Evolutionary conservation across 2,329 filamentous ascomycete species (phyloP).

Genomic region (Apiospora pterosperma): DNA sequence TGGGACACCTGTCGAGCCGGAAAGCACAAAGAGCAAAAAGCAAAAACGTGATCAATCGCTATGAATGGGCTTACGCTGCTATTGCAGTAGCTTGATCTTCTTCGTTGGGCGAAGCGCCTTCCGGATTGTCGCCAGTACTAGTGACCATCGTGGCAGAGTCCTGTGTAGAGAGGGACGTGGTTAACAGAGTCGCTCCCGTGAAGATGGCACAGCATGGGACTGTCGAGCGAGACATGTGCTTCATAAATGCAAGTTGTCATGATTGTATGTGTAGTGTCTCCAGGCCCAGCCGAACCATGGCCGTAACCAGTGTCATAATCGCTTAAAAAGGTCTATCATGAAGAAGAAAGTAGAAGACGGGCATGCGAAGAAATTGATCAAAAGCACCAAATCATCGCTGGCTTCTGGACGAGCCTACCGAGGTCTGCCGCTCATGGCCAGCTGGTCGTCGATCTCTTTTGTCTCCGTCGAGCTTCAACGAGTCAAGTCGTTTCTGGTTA

Average conservation of each 20-base stretch:
- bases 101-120: not conserved
- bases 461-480: conserved; percentile 81
- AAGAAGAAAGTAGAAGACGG: conserved; percentile 17
- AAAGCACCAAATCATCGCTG: conserved; percentile 38
- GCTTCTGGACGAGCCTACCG: conserved; percentile 51
- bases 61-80: conserved; percentile 1
- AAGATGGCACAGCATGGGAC: not conserved
- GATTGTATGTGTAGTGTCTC: conserved; percentile 2
- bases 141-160: not conserved
- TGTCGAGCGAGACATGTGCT: not conserved
- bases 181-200: not conserved
- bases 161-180: not conserved
- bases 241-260: conserved; percentile 1
- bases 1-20: not conserved
- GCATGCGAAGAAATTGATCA: conserved; percentile 13
- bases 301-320: conserved; percentile 19
- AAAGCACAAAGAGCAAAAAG: not conserved
- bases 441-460: conserved; percentile 49
- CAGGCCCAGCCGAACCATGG: not conserved
- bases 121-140: not conserved
- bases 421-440: conserved; percentile 58
- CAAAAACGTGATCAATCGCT: not conserved
- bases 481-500: conserved; percentile 83
- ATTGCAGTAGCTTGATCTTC: not conserved
- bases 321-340: conserved; percentile 23